These are phyloP conservation scores for Saururus chinensis DNA, from an alignment of 164 flowering plant species.

Conservation along the genomic window DNA sequence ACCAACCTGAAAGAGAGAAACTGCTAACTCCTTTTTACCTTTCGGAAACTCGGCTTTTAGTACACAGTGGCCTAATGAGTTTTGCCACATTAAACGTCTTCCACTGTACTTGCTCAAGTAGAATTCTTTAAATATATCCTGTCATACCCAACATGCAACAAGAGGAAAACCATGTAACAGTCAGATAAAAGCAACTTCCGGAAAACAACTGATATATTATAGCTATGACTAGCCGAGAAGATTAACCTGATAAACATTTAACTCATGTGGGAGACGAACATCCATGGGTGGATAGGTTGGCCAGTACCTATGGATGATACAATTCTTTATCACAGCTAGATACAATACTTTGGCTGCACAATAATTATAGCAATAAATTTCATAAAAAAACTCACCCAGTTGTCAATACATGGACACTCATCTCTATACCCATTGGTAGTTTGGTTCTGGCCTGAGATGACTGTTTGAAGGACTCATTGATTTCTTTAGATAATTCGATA, in stretches of 20 bases:
- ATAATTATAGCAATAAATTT: not conserved
- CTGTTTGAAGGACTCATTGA: conserved; percentile 87
- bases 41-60: conserved; percentile 79
- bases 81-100: conserved; percentile 95
- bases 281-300: conserved; percentile 97
- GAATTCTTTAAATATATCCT: conserved; percentile 95
- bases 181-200: not conserved
- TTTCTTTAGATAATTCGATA: conserved; percentile 85
- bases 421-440: conserved; percentile 82
- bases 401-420: conserved; percentile 91
- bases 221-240: no score
- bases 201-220: not conserved
- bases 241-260: conserved; percentile 79
- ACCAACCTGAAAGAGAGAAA: conserved; percentile 87
- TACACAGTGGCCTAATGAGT: conserved; percentile 88
- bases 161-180: not conserved
- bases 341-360: not conserved
- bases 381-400: conserved; percentile 44
- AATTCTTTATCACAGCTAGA: not conserved
- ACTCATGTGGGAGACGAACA: conserved; percentile 84
- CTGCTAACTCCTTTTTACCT: conserved; percentile 92
- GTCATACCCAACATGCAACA: conserved; percentile 9
- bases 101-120: conserved; percentile 87
- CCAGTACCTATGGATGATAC: conserved; percentile 58
- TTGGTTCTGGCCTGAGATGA: conserved; percentile 92